Conservation (phyloP, 768 basidiomycete genomes). For the Cystofilobasidium macerans region DNA sequence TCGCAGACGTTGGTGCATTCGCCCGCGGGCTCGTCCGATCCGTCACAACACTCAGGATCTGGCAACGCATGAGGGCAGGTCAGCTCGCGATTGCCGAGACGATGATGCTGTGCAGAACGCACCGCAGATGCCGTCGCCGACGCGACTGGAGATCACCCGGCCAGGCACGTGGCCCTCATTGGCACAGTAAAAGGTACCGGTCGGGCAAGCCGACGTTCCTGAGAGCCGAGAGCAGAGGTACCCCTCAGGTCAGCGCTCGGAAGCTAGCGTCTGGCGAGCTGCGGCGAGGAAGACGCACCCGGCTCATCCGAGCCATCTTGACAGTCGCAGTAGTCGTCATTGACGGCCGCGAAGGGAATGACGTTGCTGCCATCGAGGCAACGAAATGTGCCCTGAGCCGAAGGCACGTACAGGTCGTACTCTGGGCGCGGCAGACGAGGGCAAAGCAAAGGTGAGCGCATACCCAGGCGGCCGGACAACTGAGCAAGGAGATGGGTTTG, state of each 20-base stretch:
- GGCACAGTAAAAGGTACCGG: conserved; percentile 65
- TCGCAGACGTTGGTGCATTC: conserved; percentile 68
- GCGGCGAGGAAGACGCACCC: conserved; percentile 43
- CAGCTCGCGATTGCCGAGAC: not conserved
- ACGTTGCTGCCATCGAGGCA: conserved; percentile 71
- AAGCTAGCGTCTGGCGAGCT: not conserved
- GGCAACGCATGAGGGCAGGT: not conserved
- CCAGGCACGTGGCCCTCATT: conserved; percentile 82
- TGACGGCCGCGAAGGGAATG: conserved; percentile 69
- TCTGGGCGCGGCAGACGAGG: not conserved
- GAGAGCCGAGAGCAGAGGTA: not conserved
- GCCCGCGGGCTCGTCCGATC: conserved; percentile 72
- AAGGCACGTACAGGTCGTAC: conserved; percentile 15
- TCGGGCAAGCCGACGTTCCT: conserved; percentile 78
- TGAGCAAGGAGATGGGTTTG: not conserved
- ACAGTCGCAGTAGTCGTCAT: conserved; percentile 93
- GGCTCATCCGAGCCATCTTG: conserved; percentile 91
- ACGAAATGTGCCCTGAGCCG: conserved; percentile 48
- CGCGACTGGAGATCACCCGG: conserved; percentile 64
- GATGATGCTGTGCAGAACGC: conserved; percentile 34
- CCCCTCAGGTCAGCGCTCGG: not conserved
- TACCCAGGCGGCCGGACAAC: no score
- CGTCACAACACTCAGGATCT: conserved; percentile 93
- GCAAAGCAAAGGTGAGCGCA: no score
- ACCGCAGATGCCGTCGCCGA: conserved; percentile 92